Conservation (phyloP, 257 asterid species). For the Solanum piurae region DNA sequence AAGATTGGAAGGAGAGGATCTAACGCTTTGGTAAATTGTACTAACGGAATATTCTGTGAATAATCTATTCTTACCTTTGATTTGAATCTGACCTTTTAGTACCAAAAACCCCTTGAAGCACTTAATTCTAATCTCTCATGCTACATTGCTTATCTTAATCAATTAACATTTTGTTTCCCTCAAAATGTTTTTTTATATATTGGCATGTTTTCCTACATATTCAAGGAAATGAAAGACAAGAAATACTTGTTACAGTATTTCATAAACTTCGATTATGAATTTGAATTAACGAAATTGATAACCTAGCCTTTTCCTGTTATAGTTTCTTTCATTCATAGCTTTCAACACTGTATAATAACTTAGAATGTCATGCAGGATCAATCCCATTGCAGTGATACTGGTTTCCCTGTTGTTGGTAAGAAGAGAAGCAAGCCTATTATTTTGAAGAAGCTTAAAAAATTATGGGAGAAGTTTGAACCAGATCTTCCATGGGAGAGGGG, state of each 20-base stretch:
- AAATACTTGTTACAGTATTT: not conserved
- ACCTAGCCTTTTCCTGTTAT: too few species aligned
- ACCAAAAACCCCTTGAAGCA: not conserved
- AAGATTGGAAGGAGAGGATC: not conserved
- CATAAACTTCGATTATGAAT: not conserved
- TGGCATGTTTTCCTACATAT: not conserved
- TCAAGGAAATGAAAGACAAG: not conserved
- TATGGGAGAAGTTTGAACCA: conserved; percentile 67
- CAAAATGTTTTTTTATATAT: not conserved
- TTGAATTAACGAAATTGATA: not conserved
- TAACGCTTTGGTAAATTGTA: not conserved
- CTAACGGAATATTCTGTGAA: not conserved
- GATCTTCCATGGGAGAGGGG: conserved; percentile 77
- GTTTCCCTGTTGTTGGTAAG: conserved; percentile 44
- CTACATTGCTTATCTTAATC: not conserved
- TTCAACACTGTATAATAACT: not conserved
- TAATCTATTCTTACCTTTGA: not conserved
- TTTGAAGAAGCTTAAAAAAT: conserved; percentile 58
- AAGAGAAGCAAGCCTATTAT: conserved; percentile 46
- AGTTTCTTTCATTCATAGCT: not conserved
- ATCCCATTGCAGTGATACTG: conserved; percentile 58
- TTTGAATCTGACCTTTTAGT: not conserved
- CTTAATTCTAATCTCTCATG: not conserved
- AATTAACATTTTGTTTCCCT: not conserved
- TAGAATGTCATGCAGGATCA: conserved; percentile 48